Percentiles rank a stretch among this genome's conserved stretches.
These are phyloP conservation scores for Penicillium sp. DNA, from an alignment of 2,329 filamentous ascomycete species.

Conservation along the genomic window DNA sequence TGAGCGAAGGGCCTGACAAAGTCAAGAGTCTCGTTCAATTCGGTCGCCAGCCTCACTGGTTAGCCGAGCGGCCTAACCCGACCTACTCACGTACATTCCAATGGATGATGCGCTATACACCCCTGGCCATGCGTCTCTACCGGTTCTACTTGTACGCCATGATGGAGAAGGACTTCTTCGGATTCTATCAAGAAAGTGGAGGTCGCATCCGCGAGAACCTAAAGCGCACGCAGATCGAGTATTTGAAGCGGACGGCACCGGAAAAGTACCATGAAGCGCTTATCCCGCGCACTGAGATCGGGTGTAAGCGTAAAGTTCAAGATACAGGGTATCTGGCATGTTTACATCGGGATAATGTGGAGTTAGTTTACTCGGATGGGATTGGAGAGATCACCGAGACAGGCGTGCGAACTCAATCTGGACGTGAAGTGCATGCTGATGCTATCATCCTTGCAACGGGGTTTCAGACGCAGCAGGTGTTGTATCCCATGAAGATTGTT, in stretches of 20 bases:
- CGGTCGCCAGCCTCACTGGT: conserved; percentile 53
- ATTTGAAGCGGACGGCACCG: conserved; percentile 47
- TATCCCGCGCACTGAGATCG: conserved; percentile 47
- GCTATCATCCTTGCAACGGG: conserved; percentile 53
- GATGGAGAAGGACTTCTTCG: conserved; percentile 47
- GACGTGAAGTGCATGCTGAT: conserved; percentile 43
- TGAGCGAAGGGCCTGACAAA: conserved; percentile 37
- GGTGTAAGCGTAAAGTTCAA: conserved; percentile 51
- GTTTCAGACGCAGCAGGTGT: conserved; percentile 50
- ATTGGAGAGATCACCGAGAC: conserved; percentile 40
- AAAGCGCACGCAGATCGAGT: conserved; percentile 42
- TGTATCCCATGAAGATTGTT: conserved; percentile 50
- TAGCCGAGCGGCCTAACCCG: conserved; percentile 48
- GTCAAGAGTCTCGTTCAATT: conserved; percentile 49
- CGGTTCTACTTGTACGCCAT: conserved; percentile 44
- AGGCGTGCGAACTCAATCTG: conserved; percentile 42
- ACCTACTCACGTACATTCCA: conserved; percentile 44
- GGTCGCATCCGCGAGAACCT: conserved; percentile 34
- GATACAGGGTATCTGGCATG: conserved; percentile 50
- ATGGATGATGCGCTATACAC: conserved; percentile 47
- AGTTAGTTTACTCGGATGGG: conserved; percentile 44
- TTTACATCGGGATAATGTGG: conserved; percentile 44
- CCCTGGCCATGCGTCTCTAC: conserved; percentile 47
- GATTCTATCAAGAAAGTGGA: conserved; percentile 35
- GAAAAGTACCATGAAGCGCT: conserved; percentile 46